Base-by-base conservation (phyloP, 108 stramenopile genomes). In the Nitzschia inconspicua region DNA sequence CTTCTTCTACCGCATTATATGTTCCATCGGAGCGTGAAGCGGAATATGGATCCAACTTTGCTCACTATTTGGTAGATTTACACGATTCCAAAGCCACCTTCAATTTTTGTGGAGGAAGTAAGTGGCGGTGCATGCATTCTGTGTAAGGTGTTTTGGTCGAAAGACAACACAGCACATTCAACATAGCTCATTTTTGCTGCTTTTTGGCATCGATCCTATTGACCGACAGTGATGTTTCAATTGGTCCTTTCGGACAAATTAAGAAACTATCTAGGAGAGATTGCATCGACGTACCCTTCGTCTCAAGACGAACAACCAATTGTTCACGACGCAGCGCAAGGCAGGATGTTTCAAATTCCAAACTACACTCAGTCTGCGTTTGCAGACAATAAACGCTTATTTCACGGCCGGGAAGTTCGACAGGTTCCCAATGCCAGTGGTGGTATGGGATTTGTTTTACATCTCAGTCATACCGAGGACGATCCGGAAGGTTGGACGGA, bases 201-300 rank as follows among this genome's bases (percentile, higher is more conserved):
- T n/a, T n/a, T n/a, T n/a, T n/a, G n/a, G n/a, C n/a, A n/a, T n/a
- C n/a, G n/a, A n/a, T n/a, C n/a, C n/a, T n/a, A n/a, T n/a, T n/a
- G n/a, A n/a, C n/a, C n/a, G n/a, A n/a, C n/a, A n/a, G n/a, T 87
- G 85, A 81, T 83, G 82, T 87, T 87, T 34, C 85, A 87, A 67
- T 48, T 90, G 26, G 75, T 70, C 5, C 79, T 90, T 8, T 66
- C 79, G n/a, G 61, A 81, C 16, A 78, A 75, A 54, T 73, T 89
- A 0, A 43, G 68, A 20, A 60, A 64, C 3, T 72, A 83, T 48
- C 77, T 89, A 47, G 64, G 56, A 34, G 43, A 49, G 11, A 63
- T 80, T 3, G 67, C 78, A 43, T 19, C 3, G 16, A 24, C 20
- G 20, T n/a, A 26, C 14, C 28, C 60, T 22, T 5, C 20, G 29